phyloP scores from a whole-genome alignment of 495 filamentous ascomycete species.

The Tricharina praecox region DNA sequence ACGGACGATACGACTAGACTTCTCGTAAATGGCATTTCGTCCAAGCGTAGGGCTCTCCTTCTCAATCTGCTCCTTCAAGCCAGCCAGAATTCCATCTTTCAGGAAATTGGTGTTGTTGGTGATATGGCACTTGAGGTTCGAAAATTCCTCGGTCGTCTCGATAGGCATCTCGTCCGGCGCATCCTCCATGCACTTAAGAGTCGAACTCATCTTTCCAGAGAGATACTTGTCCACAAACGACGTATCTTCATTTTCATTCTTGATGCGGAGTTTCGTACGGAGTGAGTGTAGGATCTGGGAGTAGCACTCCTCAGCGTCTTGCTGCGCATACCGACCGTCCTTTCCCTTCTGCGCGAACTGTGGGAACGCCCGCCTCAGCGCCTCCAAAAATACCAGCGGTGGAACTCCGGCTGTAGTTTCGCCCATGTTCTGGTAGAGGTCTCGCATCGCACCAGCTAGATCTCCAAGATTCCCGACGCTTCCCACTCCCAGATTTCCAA shows the following conservation, averaged over 20 bases:
- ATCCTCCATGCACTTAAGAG: constrained; percentile 67
- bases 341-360: constrained; percentile 81
- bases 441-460: constrained; percentile 61
- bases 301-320: constrained; percentile 97
- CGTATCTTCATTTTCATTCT: constrained; percentile 32
- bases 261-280: constrained; percentile 57
- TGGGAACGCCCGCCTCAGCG: constrained; percentile 66
- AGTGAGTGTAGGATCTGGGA: constrained; percentile 86
- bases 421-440: constrained; percentile 85
- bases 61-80: constrained; percentile 73
- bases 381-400: constrained; percentile 68
- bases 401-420: constrained; percentile 78
- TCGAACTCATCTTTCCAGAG: constrained; percentile 57
- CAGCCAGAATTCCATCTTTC: constrained; percentile 65
- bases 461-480: constrained; percentile 47
- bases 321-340: constrained; percentile 71
- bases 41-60: constrained; percentile 67
- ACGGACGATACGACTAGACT: constrained; percentile 70
- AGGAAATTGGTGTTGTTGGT: constrained; percentile 70
- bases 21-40: constrained; percentile 69
- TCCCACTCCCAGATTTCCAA: constrained; percentile 39
- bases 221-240: constrained; percentile 87
- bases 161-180: constrained; percentile 52
- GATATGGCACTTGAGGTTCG: constrained; percentile 94
- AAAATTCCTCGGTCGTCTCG: constrained; percentile 52